phyloP scores from a whole-genome alignment of 2,329 filamentous ascomycete genomes.

The Monosporascus sp. region DNA sequence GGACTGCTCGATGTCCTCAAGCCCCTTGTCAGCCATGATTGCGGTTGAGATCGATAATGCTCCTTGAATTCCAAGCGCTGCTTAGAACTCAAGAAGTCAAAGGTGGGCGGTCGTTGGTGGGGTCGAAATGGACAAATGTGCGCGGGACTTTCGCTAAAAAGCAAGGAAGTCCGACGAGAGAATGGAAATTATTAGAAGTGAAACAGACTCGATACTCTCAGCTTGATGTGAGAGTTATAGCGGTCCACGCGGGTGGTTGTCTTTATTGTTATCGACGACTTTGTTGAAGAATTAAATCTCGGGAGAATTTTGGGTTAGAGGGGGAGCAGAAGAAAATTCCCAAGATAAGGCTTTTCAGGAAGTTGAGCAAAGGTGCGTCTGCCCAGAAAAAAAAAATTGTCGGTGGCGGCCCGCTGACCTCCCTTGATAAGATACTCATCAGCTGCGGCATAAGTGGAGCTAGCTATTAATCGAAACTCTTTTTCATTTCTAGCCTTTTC shows the following conservation, averaged over 20 bases:
- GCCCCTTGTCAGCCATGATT: slow-evolving; percentile 99
- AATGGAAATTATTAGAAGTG: slow-evolving; percentile 19
- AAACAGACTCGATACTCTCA: slow-evolving; percentile 23
- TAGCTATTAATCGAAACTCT: neutral
- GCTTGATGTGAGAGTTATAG: slow-evolving; percentile 17
- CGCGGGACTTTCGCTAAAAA: slow-evolving; percentile 19
- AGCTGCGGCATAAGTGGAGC: neutral
- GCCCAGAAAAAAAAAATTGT: neutral
- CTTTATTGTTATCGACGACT: slow-evolving; percentile 4
- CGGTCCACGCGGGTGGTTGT: slow-evolving; percentile 12
- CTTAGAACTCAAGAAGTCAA: slow-evolving; percentile 62
- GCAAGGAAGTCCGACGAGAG: slow-evolving; percentile 18
- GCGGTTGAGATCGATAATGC: slow-evolving; percentile 54
- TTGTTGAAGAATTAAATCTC: slow-evolving; percentile 12
- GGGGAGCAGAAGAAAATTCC: slow-evolving; percentile 26
- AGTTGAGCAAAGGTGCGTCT: neutral
- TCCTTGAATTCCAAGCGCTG: slow-evolving; percentile 72
- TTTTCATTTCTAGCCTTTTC: too few species aligned
- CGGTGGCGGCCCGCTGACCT: neutral
- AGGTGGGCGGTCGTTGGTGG: slow-evolving; percentile 32
- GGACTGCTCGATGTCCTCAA: slow-evolving; percentile 71
- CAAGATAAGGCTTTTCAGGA: slow-evolving; percentile 3
- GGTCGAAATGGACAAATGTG: slow-evolving; percentile 23
- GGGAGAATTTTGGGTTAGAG: slow-evolving; percentile 6
- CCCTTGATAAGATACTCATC: neutral